Evolutionary conservation across 768 basidiomycete species (phyloP), one percentile per base, ranked within the genome.

Genomic region (Tylopilus cervinicoccineus): DNA sequence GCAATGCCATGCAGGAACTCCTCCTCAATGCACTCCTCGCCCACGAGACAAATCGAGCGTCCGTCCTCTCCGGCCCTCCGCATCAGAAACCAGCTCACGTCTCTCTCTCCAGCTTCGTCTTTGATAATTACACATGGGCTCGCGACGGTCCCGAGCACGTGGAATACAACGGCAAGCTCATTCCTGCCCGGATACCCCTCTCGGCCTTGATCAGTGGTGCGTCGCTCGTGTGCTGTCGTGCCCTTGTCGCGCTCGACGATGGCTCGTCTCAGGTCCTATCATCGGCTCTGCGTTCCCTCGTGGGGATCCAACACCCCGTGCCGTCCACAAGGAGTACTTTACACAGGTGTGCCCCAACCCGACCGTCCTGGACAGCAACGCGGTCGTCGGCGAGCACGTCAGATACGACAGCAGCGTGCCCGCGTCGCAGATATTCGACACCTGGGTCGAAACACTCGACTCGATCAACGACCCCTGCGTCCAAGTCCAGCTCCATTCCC

Each of bases 1-100:
- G 81, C 3, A 85, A 85, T 45, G 71, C 64, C 9, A 68, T 83
- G 70, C 79, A 84, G 50, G 81, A 83, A 49, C 72, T 80, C 48
- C 44, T 83, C 4, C 55, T 83, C 39, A 74, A 77, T 40, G 70
- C 78, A 0, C 67, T 77, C 37, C 62, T 85, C 3, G 76, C 80
- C 0, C 69, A 75, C 40, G 58, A 65, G 2, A 60, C 78, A 0
- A 71, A 72, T 26, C 64, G 81, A 53, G 68, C 77, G 77, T 84
- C 60, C 48, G 81, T 70, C 8, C 0, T 8, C 8, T 12, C n/a
- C 17, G 23, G 16, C 14, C 10, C 20, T 8, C 14, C 10, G 2
- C 2, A 5, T 14, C 10, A 10, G 8, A 26, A 19, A 42, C 36
- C 5, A 1, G 16, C 5, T 20, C 19, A 14, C 17, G 19, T 16